Base-by-base conservation (phyloP, 331 rosid genomes). In the Erythrophleum ivorense region DNA sequence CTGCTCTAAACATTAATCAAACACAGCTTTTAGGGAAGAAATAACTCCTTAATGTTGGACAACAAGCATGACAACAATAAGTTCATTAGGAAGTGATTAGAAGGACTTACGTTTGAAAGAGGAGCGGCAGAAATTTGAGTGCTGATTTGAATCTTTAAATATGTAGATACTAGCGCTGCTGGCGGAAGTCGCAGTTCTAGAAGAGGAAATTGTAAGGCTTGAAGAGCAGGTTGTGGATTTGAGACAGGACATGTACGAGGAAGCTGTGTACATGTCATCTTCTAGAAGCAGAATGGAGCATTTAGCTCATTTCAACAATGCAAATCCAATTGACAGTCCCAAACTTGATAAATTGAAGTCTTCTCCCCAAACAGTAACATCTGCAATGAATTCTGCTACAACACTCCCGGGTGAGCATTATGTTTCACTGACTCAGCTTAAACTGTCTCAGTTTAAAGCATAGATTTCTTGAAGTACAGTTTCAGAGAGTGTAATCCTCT, bases 151-250 rank as follows among this genome's bases (percentile, higher is more conserved):
- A 53, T 65, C 36, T 64, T 60, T 2, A 70, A 71, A 57, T 15
- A 60, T 73, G 1, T 70, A 96, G 99, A 94, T 87, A 63, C 82
- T 96, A 19, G 97, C 89, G 64, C 97, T 96, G 86, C 86, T 94
- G 70, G 99, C 98, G 0, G 99, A 96, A 83, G 97, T 96, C 76
- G 99, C 99, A 3, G 97, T 96, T 5, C 76, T 96, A 49, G 99
- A 96, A 87, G 99, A 96, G 85, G 99, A 96, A 88, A 91, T 96
- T 66, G 92, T 88, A 41, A 92, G 92, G 87, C 98, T 96, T 54
- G 99, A 96, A 87, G 91, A 96, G 69, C 88, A 88, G 79, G 92
- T 96, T 2, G 89, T 91, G 24, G 88, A 87, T 84, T 91, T 87
- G 85, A 91, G 97, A 85, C 92, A 92, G 89, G 86, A 91, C 85